Base-by-base conservation (phyloP, 2,329 filamentous ascomycete species). In the Chaetothyriales sp. region DNA sequence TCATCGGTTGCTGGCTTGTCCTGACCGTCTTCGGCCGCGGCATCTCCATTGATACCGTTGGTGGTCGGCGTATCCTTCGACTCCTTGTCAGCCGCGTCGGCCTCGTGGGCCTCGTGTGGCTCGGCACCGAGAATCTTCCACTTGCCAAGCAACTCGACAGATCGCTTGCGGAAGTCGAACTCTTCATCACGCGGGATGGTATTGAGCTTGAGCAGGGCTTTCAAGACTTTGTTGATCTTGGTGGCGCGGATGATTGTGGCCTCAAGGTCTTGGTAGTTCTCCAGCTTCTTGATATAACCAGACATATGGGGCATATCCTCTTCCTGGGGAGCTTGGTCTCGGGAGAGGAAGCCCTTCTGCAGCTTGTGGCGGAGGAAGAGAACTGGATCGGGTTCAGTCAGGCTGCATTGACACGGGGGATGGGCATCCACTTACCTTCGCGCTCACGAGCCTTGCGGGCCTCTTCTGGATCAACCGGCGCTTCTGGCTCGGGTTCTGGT, bases 141-240 rank as follows among this genome's bases (percentile, higher is more conserved):
- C 67, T 83, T 84, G 57, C 83, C 80, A n/a, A 96, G 73, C 46
- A 98, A 75, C 5, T 77, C 74, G 57, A 84, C 77, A 36, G 87
- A 89, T 48, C 92, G 83, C 57, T 81, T 73, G 72, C 92, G 93
- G 78, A 98, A 95, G 50, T 84, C 72, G 67, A 83, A 93, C 58
- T 94, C 85, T 36, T 89, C 85, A 57, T 98, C 92, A 54, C 82
- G 83, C 4, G 89, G 89, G 59, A 98, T 94, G 2, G 76, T 76
- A 44, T 82, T 77, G 7, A 98, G 74, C 72, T 95, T 95, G 61
- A 95, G 73, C 58, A 98, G 92, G 3, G 84, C 88, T 72, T 93
- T 95, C 51, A 98, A 76, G 9, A 98, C 90, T 72, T 98, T 98
- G 79, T 96, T 90, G 68, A 98, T 95, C 76, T 96, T 98, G 55